A percentile compares a stretch with the other conserved stretches of the same genome.
Evolutionary conservation across 768 basidiomycete genomes (phyloP).

Genomic region (Macrolepiota dolichaula): DNA sequence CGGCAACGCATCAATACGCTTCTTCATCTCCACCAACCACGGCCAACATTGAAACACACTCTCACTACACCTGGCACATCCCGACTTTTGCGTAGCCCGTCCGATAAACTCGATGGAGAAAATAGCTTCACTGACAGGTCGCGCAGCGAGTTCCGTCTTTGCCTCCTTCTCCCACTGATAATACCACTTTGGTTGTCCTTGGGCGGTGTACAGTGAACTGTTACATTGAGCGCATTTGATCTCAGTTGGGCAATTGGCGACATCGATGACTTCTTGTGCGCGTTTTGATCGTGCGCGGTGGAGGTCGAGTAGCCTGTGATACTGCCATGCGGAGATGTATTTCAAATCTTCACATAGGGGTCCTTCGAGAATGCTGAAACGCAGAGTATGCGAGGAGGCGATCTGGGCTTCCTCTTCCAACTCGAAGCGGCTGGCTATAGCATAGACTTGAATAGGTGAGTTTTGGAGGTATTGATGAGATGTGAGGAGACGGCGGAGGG

Average conservation of each 20-base stretch:
- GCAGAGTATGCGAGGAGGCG: constrained; percentile 58
- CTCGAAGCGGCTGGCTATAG: constrained; percentile 64
- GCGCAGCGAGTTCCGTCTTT: constrained; percentile 48
- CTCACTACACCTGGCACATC: constrained; percentile 61
- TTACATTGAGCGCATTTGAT: constrained; percentile 72
- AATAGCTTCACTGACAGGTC: constrained; percentile 57
- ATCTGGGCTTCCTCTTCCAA: constrained; percentile 59
- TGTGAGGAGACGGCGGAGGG: constrained; percentile 51
- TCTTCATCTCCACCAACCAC: constrained; percentile 53
- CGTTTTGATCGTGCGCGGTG: constrained; percentile 51
- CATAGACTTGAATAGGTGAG: constrained; percentile 62
- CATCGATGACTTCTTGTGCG: constrained; percentile 44
- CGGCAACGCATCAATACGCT: constrained; percentile 49
- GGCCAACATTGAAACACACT: constrained; percentile 62
- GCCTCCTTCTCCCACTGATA: constrained; percentile 54
- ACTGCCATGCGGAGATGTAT: constrained; percentile 65
- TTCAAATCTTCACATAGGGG: constrained; percentile 61
- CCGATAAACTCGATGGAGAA: constrained; percentile 62
- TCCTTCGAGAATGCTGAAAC: constrained; percentile 49
- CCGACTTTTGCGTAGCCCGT: constrained; percentile 42
- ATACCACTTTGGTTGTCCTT: constrained; percentile 69
- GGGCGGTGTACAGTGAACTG: constrained; percentile 38
- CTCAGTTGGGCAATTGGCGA: constrained; percentile 30
- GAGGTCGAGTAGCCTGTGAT: constrained; percentile 59
- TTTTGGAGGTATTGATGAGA: constrained; percentile 43